phyloP scores from a whole-genome alignment of 75 land plant species.

The Pinus tabuliformis region DNA sequence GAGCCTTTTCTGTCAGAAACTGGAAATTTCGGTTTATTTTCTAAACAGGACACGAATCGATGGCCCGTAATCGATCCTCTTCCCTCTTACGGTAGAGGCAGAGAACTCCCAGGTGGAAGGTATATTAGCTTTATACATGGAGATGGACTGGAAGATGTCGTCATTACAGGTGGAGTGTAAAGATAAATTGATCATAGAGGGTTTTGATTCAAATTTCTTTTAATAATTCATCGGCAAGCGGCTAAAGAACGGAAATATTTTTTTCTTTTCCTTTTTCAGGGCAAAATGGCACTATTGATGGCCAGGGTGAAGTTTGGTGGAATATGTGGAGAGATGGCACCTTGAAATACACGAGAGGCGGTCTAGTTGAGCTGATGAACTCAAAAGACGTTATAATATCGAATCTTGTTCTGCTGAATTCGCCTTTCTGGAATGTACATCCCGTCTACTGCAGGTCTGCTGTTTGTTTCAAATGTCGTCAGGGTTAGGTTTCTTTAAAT shows the following conservation, averaged over 20 bases:
- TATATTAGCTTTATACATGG: constrained; percentile 73
- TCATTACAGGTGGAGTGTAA: constrained; percentile 46
- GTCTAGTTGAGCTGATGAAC: constrained; percentile 71
- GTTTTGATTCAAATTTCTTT: too few species aligned
- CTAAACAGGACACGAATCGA: constrained; percentile 41
- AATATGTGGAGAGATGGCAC: constrained; percentile 65
- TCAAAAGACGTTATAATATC: constrained; percentile 72
- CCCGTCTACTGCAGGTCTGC: constrained; percentile 84
- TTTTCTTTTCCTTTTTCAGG: constrained; percentile 31
- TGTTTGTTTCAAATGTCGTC: not conserved
- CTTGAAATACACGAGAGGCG: constrained; percentile 66
- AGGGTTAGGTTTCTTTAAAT: too few species aligned
- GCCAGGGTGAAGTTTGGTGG: constrained; percentile 97
- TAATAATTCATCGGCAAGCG: too few species aligned
- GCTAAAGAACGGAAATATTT: too few species aligned
- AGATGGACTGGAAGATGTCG: constrained; percentile 49
- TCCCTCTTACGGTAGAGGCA: constrained; percentile 84
- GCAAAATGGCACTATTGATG: constrained; percentile 94
- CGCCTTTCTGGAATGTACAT: constrained; percentile 95
- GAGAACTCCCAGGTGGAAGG: constrained; percentile 69
- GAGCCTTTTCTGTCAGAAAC: not conserved
- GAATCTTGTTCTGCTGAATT: constrained; percentile 66
- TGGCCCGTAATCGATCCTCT: constrained; percentile 79
- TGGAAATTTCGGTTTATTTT: not conserved
- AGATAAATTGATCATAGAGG: not conserved